phyloP scores from a whole-genome alignment of 805 yeast species.

The Spathaspora passalidarum region DNA sequence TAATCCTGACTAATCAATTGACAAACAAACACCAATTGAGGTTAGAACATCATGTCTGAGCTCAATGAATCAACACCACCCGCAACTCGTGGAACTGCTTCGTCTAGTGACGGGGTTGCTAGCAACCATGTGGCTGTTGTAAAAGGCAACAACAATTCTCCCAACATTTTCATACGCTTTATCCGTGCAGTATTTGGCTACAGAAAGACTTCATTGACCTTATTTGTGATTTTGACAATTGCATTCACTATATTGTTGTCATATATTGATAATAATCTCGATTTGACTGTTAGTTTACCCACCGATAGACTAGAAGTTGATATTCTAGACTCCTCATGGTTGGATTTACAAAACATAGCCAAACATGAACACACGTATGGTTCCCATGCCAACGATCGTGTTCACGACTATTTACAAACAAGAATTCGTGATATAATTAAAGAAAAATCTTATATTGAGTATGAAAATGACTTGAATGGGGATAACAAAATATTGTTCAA shows the following conservation, averaged over 20 bases:
- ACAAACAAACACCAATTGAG: background rate
- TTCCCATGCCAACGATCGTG: constrained; percentile 71
- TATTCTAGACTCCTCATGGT: constrained; percentile 54
- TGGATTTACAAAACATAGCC: constrained; percentile 68
- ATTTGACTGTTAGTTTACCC: constrained; percentile 43
- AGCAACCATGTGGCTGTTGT: background rate
- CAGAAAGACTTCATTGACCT: constrained; percentile 66
- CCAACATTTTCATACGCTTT: constrained; percentile 23
- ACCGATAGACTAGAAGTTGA: constrained; percentile 33
- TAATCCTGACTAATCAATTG: background rate
- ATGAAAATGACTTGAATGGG: constrained; percentile 39
- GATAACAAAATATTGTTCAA: constrained; percentile 49
- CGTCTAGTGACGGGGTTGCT: background rate
- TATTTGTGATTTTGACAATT: constrained; percentile 50
- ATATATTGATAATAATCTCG: constrained; percentile 34
- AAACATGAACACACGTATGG: constrained; percentile 71
- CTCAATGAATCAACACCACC: background rate
- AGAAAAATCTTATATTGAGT: constrained; percentile 29
- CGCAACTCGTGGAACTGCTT: background rate
- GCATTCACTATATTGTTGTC: constrained; percentile 38
- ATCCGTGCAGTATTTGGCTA: constrained; percentile 60
- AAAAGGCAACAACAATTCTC: constrained; percentile 2
- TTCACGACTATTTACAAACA: constrained; percentile 60
- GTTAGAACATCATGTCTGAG: background rate
- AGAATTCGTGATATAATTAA: constrained; percentile 38